Conservation (phyloP, 495 filamentous ascomycete species). For the Trypethelium eluteriae region DNA sequence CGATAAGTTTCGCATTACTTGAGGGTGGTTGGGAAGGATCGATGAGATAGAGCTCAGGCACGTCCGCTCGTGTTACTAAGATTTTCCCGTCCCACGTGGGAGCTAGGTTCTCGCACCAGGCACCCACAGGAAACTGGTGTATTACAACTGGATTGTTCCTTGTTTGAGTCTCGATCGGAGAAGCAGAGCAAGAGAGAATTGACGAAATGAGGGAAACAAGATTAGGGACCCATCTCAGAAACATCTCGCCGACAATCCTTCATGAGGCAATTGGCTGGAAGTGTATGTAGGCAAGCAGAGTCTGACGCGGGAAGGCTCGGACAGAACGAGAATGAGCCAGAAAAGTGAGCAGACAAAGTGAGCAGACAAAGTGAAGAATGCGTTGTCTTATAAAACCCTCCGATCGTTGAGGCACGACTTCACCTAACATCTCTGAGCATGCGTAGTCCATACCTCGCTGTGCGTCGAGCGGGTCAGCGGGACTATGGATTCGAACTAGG, state of each 20-base stretch:
- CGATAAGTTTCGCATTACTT: neutral
- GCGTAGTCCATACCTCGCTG: too few relatives aligned
- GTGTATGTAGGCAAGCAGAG: too few relatives aligned
- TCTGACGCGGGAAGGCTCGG: too few relatives aligned
- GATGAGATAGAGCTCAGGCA: conserved; percentile 4
- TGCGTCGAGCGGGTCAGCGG: too few relatives aligned
- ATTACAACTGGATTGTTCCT: conserved; percentile 15
- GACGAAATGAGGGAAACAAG: neutral
- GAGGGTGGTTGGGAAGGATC: neutral
- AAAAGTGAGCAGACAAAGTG: too few relatives aligned
- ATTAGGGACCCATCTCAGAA: neutral
- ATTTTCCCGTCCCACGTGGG: conserved; percentile 1
- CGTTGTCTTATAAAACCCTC: too few relatives aligned
- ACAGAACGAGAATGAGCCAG: too few relatives aligned
- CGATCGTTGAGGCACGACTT: too few relatives aligned
- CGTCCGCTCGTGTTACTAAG: neutral
- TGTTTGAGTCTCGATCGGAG: neutral
- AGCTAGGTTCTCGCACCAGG: conserved; percentile 2
- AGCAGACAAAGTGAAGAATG: too few relatives aligned
- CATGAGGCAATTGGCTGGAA: too few relatives aligned
- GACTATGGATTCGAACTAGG: too few relatives aligned
- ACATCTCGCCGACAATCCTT: neutral
- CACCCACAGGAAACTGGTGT: neutral
- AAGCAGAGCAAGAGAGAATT: neutral
- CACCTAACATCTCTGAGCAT: too few relatives aligned